These are phyloP conservation scores for Pseudonectria buxi DNA, from an alignment of 2,329 filamentous ascomycete species.

Conservation along the genomic window DNA sequence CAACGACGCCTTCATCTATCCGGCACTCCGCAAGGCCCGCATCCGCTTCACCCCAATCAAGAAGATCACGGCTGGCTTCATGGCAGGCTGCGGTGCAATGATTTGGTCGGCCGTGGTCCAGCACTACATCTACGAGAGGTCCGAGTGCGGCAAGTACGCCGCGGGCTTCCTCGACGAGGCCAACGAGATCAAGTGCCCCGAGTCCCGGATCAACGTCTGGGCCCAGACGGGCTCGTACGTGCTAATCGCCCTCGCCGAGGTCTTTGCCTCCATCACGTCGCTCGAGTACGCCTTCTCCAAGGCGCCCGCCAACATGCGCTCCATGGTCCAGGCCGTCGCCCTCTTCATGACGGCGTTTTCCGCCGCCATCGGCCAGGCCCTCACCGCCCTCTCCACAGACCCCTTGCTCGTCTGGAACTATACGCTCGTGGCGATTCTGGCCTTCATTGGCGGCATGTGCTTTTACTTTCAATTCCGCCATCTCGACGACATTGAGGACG, in stretches of 20 bases:
- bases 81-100: constrained; percentile 55
- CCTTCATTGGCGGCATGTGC: constrained; percentile 52
- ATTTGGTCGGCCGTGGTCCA: constrained; percentile 47
- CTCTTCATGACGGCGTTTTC: constrained; percentile 65
- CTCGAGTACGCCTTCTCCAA: constrained; percentile 73
- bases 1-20: constrained; percentile 62
- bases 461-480: constrained; percentile 62
- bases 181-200: constrained; percentile 31
- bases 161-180: constrained; percentile 29
- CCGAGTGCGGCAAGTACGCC: constrained; percentile 46
- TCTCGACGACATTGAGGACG: constrained; percentile 59
- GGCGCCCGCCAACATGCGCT: constrained; percentile 69
- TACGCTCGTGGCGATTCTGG: constrained; percentile 56
- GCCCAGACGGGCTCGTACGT: constrained; percentile 45
- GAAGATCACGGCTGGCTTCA: constrained; percentile 65
- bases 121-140: constrained; percentile 58
- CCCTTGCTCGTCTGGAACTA: constrained; percentile 72
- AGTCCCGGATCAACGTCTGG: constrained; percentile 57
- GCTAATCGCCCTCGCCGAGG: constrained; percentile 42
- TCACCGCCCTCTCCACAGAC: constrained; percentile 40
- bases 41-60: constrained; percentile 69
- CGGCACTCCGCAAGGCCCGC: constrained; percentile 54
- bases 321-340: constrained; percentile 60
- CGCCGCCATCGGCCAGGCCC: constrained; percentile 58
- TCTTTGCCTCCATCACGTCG: constrained; percentile 46